Percentiles rank a stretch among this genome's conserved stretches.
These are phyloP conservation scores for Sclerotinia sclerotiorum DNA, from an alignment of 2,329 filamentous ascomycete species.

Conservation along the genomic window DNA sequence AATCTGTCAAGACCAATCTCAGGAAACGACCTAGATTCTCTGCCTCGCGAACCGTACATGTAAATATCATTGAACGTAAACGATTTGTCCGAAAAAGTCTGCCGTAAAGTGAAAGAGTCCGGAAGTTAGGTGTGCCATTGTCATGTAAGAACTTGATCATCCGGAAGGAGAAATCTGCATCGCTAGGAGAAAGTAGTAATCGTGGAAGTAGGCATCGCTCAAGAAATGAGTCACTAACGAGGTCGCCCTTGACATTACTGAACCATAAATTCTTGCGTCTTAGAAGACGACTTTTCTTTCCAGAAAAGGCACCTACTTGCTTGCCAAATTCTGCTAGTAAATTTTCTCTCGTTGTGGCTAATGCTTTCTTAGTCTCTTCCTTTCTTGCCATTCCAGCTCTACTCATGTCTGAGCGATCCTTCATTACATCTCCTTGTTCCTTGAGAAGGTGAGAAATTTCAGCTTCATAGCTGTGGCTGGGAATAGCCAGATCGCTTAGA, in stretches of 20 bases:
- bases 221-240: slow-evolving; percentile 72
- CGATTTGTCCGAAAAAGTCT: slow-evolving; percentile 81
- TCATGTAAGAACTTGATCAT: slow-evolving; percentile 87
- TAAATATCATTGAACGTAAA: slow-evolving; percentile 79
- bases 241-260: slow-evolving; percentile 60
- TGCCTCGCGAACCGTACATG: slow-evolving; percentile 85
- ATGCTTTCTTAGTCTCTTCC: slow-evolving; percentile 66
- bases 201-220: slow-evolving; percentile 93
- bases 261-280: slow-evolving; percentile 83
- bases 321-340: slow-evolving; percentile 72
- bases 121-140: slow-evolving; percentile 81
- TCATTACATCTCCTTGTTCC: slow-evolving; percentile 65
- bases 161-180: slow-evolving; percentile 85
- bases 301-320: slow-evolving; percentile 65
- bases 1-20: slow-evolving; percentile 74
- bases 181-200: slow-evolving; percentile 76
- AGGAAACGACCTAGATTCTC: slow-evolving; percentile 93
- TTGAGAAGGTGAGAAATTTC: slow-evolving; percentile 70
- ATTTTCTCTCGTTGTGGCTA: slow-evolving; percentile 67
- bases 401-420: slow-evolving; percentile 71
- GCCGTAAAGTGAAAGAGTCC: slow-evolving; percentile 79
- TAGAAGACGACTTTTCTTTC: slow-evolving; percentile 67
- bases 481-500: slow-evolving; percentile 76
- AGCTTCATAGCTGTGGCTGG: slow-evolving; percentile 72
- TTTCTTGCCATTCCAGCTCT: slow-evolving; percentile 64